Base-by-base conservation (phyloP, 2,329 filamentous ascomycete genomes). In the Aspergillus chevalieri region DNA sequence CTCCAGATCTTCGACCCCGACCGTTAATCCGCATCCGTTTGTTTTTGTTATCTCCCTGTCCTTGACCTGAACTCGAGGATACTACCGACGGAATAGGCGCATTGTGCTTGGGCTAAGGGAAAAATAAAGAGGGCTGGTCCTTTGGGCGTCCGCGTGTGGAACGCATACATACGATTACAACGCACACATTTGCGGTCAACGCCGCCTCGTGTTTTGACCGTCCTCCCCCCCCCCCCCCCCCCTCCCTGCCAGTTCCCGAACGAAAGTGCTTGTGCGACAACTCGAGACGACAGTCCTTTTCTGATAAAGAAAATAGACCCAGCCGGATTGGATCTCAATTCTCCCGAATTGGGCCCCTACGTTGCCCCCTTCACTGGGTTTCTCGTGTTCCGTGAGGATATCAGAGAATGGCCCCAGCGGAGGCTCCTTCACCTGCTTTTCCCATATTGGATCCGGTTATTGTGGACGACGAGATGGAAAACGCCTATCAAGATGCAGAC, bases 381-480 rank as follows among this genome's bases (percentile, higher is more conserved):
- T 41, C 19, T 41, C 9, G 17, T 19, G 17, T 41, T 41, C 17
- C 15, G 17, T 19, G 9, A 14, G 17, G 45, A 47, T 33, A 51
- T 50, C 49, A 46, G 61, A 69, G 56, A 53, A 73, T 73, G 70
- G 64, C 63, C 63, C 61, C 65, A 42, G 49, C 55, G 44, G 66
- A 68, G 51, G 54, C 63, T 33, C 67, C 66, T 48, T 71, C 69
- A 43, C 67, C 69, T 48, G 57, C 58, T 39, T 71, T 71, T 52
- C 58, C 67, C 54, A 49, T 61, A 22, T 53, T 71, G 52, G 70
- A 73, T 52, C 70, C 70, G 22, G 64, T 72, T 47, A 69, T 73
- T 44, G 58, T 72, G 48, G 69, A 72, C 55, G 68, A 67, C 58
- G 70, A 73, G 33, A 70, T 73, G 67, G 69, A 69, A 49, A 66